Evolutionary conservation across 495 filamentous ascomycete genomes (phyloP), one percentile per base, ranked within the genome.

Genomic region (Penicillium atrosanguineum): DNA sequence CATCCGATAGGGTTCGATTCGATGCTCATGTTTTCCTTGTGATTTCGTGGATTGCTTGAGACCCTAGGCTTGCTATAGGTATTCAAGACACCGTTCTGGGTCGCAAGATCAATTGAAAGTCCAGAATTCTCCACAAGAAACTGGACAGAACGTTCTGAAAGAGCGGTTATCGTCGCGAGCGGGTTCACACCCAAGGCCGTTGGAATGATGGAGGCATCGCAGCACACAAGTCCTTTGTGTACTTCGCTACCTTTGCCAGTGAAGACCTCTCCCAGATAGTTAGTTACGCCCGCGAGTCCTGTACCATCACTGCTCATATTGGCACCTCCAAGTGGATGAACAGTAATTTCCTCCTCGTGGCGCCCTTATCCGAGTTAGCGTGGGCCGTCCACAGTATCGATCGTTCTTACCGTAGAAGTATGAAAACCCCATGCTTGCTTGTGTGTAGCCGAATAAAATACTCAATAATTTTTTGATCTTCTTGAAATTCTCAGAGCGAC

Each of bases 81-180:
- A 34, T 34, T 21, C 4, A 56, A 29, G 4, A 23, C 57, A 37
- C 63, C 74, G 60, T 88, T 89, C 46, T 57, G 59, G 16, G 75
- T 76, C 6, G 64, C 38, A 1, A 75, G 61, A 63, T 80, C 76
- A 49, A 87, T 79, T 18, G 48, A 53, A 26, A 83, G 71, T 1
- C 61, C 57, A 12, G 71, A 49, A 34, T 69, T 63, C 51, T 62
- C 53, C 6, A 72, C 68, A 42, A 83, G 75, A 3, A 68, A 64
- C 46, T 80, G 78, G 9, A 87, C 73, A 0, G 78, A 80, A 28
- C 85, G 75, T 65, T 87, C 84, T 0, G 86, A 82, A 21, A 89
- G 73, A 18, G 86, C 84, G 0, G 85, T 78, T 36, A 88, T 87
- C 3, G 85, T 89, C 15, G 83, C 86, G 50, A 87, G 80, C n/a